Conservation (phyloP, 768 basidiomycete species). For the Lactarius quietus region DNA sequence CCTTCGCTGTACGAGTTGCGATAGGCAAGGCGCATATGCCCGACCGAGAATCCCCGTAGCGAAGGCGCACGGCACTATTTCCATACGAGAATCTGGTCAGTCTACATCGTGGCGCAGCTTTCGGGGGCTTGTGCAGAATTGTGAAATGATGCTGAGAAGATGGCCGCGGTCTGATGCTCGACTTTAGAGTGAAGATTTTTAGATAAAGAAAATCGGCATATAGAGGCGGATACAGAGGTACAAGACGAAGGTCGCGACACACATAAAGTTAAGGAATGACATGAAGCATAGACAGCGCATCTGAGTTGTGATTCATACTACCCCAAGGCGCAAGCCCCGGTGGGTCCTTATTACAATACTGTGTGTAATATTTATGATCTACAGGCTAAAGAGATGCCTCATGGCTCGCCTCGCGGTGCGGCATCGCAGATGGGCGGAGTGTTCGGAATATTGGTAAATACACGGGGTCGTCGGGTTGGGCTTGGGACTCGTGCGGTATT, state of each 20-base stretch:
- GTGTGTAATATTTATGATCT: neutral
- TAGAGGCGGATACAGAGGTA: neutral
- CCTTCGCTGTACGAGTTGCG: neutral
- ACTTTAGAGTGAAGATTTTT: neutral
- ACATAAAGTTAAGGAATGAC: neutral
- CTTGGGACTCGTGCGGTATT: neutral
- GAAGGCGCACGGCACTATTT: neutral
- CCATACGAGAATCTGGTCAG: conserved; percentile 2
- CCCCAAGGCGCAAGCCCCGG: neutral
- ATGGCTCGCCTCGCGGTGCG: neutral
- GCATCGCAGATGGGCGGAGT: neutral
- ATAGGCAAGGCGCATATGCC: neutral
- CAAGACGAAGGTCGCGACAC: neutral
- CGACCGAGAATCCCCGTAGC: neutral
- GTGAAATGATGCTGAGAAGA: neutral
- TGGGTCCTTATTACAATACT: neutral
- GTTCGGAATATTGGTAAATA: neutral
- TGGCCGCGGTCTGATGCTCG: too few species aligned
- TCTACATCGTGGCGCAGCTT: conserved; percentile 7
- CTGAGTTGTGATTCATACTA: neutral
- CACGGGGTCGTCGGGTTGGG: neutral
- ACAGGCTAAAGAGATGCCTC: neutral
- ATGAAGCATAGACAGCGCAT: neutral
- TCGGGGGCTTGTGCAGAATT: neutral
- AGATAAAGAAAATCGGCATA: neutral